Evolutionary conservation across 805 yeast genomes (phyloP).

Genomic region (Ogataea neopini): DNA sequence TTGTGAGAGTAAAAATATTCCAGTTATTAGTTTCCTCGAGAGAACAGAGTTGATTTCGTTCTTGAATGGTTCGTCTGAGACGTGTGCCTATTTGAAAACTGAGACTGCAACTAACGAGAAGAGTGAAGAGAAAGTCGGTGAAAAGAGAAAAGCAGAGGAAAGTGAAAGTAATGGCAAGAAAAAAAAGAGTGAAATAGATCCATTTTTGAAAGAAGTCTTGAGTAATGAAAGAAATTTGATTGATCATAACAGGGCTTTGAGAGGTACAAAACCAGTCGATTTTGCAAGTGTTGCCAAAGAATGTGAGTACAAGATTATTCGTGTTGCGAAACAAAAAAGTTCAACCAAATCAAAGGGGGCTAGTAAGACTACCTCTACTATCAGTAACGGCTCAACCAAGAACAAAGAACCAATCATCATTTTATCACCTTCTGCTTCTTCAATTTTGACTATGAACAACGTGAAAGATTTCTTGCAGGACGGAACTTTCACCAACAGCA

Average conservation of each 20-base stretch:
- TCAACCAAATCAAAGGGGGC: slow-evolving; percentile 12
- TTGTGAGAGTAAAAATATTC: slow-evolving; percentile 62
- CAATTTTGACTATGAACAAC: slow-evolving; percentile 63
- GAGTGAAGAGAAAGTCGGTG: slow-evolving; percentile 7
- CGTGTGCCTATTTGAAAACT: slow-evolving; percentile 52
- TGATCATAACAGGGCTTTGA: slow-evolving; percentile 42
- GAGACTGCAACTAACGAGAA: slow-evolving; percentile 6
- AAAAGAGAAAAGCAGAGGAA: slow-evolving; percentile 3
- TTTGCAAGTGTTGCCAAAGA: slow-evolving; percentile 70
- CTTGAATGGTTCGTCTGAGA: slow-evolving; percentile 68
- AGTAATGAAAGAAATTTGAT: slow-evolving; percentile 44
- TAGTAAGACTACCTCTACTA: slow-evolving; percentile 4
- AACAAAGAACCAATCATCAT: slow-evolving; percentile 68
- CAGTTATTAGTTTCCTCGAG: slow-evolving; percentile 78
- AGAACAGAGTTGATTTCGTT: slow-evolving; percentile 82
- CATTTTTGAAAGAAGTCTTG: slow-evolving; percentile 48
- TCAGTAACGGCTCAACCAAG: slow-evolving; percentile 13
- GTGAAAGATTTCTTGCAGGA: slow-evolving; percentile 70
- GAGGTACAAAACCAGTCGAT: slow-evolving; percentile 68
- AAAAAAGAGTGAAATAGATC: slow-evolving; percentile 43
- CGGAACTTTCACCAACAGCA: slow-evolving; percentile 64
- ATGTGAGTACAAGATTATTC: slow-evolving; percentile 58
- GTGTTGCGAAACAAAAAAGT: slow-evolving; percentile 44
- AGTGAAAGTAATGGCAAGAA: slow-evolving; percentile 10
- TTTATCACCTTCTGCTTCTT: slow-evolving; percentile 78